phyloP scores from a whole-genome alignment of 768 basidiomycete genomes.

The Phanerodontia chrysosporium region DNA sequence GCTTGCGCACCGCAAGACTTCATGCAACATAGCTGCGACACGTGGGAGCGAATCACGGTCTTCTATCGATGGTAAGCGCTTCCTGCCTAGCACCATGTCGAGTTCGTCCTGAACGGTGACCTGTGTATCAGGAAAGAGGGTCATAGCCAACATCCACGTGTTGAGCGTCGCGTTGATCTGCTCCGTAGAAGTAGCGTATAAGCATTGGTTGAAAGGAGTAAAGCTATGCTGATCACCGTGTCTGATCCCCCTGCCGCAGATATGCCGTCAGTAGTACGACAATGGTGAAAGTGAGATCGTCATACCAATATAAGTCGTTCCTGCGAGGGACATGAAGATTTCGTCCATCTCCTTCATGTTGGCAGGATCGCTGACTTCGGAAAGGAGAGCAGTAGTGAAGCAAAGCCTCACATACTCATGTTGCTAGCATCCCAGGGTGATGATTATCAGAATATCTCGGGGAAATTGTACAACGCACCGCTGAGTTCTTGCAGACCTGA shows the following conservation, averaged over 20 bases:
- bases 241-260: neutral
- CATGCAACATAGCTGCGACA: conserved; percentile 29
- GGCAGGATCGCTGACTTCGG: neutral
- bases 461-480: neutral
- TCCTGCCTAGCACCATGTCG: neutral
- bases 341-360: neutral
- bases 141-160: conserved; percentile 31
- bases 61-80: neutral
- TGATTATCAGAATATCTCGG: neutral
- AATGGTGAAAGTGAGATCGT: neutral
- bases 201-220: neutral
- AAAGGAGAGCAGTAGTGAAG: neutral
- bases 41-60: neutral
- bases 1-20: neutral
- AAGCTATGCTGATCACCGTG: neutral
- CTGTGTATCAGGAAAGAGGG: conserved; percentile 30
- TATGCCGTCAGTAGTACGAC: no score
- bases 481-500: neutral
- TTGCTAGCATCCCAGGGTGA: neutral
- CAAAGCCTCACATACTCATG: neutral
- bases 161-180: neutral
- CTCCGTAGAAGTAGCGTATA: neutral
- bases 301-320: conserved; percentile 23
- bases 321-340: conserved; percentile 4
- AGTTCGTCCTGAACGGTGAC: neutral